phyloP scores from a whole-genome alignment of 2,329 filamentous ascomycete species.

The Cladosporium cucumerinum region DNA sequence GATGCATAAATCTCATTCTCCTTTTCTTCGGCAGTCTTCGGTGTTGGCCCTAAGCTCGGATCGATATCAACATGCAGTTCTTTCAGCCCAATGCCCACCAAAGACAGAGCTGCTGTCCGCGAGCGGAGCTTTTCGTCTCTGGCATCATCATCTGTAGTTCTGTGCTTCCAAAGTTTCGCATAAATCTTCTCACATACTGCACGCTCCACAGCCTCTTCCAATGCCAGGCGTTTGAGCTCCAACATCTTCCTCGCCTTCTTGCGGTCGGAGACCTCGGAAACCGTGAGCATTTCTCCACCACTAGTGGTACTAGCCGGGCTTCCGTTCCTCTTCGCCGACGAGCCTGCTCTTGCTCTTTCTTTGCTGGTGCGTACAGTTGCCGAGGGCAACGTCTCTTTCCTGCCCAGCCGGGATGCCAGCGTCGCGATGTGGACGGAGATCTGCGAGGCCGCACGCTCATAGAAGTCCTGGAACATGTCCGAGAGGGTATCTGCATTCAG shows the following conservation, averaged over 20 bases:
- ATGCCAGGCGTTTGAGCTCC: conserved; percentile 69
- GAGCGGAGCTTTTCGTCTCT: conserved; percentile 92
- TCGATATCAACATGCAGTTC: conserved; percentile 79
- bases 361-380: conserved; percentile 22
- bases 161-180: conserved; percentile 83
- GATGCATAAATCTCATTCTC: conserved; percentile 67
- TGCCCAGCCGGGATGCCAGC: conserved; percentile 68
- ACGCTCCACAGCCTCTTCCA: conserved; percentile 91
- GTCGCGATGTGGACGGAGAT: conserved; percentile 84
- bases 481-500: conserved; percentile 79
- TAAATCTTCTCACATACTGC: conserved; percentile 58
- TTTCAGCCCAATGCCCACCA: conserved; percentile 86
- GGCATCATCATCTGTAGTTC: conserved; percentile 88
- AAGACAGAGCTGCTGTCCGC: conserved; percentile 80
- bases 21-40: conserved; percentile 52
- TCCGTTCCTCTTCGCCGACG: conserved; percentile 35
- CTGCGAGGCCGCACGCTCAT: conserved; percentile 72
- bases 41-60: conserved; percentile 52
- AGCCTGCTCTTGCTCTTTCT: conserved; percentile 40
- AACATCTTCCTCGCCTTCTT: conserved; percentile 74
- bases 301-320: conserved; percentile 42
- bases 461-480: conserved; percentile 92
- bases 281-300: conserved; percentile 71
- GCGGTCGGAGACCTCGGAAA: conserved; percentile 75
- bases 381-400: conserved; percentile 37